phyloP scores from a whole-genome alignment of 139 green algal species.

The Auxenochlorella pyrenoidosa region DNA sequence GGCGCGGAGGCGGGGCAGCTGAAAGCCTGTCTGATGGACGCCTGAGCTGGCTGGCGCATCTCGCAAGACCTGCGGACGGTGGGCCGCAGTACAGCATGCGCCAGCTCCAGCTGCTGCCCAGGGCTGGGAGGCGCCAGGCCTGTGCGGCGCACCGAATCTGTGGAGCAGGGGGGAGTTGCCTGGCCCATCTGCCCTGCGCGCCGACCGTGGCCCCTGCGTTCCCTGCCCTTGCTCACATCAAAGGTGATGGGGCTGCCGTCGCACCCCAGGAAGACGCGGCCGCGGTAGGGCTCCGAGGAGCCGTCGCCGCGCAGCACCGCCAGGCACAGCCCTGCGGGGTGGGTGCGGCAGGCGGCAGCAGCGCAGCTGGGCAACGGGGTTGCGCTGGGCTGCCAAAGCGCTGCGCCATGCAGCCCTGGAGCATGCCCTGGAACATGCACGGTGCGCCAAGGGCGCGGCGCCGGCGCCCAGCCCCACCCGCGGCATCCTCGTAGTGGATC shows the following conservation, averaged over 20 bases:
- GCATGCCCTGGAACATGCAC: too few relatives aligned
- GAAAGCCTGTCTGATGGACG: too few relatives aligned
- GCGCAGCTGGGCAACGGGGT: too few relatives aligned
- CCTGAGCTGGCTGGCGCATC: neutral
- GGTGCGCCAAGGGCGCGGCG: too few relatives aligned
- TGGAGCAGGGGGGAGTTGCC: too few relatives aligned
- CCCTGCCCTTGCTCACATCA: constrained; percentile 44
- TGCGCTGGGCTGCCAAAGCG: too few relatives aligned
- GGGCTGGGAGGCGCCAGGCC: neutral
- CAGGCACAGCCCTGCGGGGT: constrained; percentile 52
- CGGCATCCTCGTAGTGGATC: constrained; percentile 99
- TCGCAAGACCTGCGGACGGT: too few relatives aligned
- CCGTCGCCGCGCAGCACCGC: constrained; percentile 49
- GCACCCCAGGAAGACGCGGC: constrained; percentile 74
- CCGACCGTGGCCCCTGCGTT: neutral
- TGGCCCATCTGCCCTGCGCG: too few relatives aligned
- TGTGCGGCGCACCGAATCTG: neutral
- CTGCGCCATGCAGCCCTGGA: too few relatives aligned
- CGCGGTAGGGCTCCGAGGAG: constrained; percentile 39
- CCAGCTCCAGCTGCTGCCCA: too few relatives aligned
- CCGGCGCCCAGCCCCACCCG: constrained; percentile 44
- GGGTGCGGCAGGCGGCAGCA: too few relatives aligned
- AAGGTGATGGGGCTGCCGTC: constrained; percentile 84
- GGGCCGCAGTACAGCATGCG: too few relatives aligned
- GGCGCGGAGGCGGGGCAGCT: neutral